These are phyloP conservation scores for Aspergillus sp. DNA, from an alignment of 2,329 filamentous ascomycete species.

Conservation along the genomic window DNA sequence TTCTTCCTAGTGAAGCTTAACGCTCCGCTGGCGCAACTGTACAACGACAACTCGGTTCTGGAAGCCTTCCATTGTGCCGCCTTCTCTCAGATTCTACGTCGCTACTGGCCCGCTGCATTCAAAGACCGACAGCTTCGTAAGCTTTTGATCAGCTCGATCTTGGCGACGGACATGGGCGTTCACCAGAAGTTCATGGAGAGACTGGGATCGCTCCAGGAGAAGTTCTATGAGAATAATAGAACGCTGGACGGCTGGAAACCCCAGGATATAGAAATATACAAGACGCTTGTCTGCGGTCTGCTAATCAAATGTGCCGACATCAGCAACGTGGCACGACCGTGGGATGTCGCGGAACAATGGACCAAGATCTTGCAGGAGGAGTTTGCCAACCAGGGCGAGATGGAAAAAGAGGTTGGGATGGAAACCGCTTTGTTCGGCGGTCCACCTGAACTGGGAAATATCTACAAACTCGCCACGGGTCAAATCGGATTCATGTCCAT, in stretches of 20 bases:
- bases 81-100: conserved; percentile 89
- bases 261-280: conserved; percentile 72
- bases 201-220: conserved; percentile 76
- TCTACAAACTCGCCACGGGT: conserved; percentile 76
- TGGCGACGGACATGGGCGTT: conserved; percentile 95
- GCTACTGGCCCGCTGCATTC: conserved; percentile 85
- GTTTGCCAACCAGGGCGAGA: conserved; percentile 86
- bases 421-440: conserved; percentile 79
- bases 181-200: conserved; percentile 97
- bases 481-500: conserved; percentile 97
- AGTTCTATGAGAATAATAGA: conserved; percentile 65
- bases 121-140: conserved; percentile 76
- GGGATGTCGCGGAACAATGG: conserved; percentile 81
- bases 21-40: conserved; percentile 87
- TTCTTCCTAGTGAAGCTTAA: conserved; percentile 91
- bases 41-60: conserved; percentile 94
- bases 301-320: conserved; percentile 98
- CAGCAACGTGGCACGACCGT: conserved; percentile 90
- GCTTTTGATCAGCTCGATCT: conserved; percentile 94
- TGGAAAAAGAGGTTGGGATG: conserved; percentile 86
- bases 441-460: conserved; percentile 77
- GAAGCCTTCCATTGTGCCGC: conserved; percentile 98
- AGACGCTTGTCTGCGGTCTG: conserved; percentile 79
- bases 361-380: conserved; percentile 93
- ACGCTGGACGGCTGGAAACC: conserved; percentile 71